These are phyloP conservation scores for Laburnicola sp. DNA, from an alignment of 2,329 filamentous ascomycete genomes.

Conservation along the genomic window DNA sequence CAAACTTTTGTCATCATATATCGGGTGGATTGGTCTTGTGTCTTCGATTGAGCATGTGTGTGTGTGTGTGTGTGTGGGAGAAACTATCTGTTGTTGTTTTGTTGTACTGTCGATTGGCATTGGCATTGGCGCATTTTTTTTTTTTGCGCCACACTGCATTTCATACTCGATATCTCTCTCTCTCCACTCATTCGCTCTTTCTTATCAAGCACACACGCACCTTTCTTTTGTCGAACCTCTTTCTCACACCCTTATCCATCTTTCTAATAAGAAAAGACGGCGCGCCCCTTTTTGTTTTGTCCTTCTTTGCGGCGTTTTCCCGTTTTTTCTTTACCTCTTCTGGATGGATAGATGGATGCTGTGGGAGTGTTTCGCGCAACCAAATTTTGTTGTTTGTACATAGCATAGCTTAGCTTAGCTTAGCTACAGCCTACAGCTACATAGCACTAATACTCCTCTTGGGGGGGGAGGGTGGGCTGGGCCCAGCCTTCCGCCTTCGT, in stretches of 20 bases:
- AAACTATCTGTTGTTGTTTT: too few relatives aligned
- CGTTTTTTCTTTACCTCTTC: too few relatives aligned
- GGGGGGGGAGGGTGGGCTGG: too few relatives aligned
- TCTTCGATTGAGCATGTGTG: neutral
- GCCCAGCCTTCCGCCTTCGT: too few relatives aligned
- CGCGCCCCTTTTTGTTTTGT: neutral
- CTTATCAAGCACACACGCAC: neutral
- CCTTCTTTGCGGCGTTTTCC: neutral
- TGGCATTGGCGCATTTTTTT: neutral
- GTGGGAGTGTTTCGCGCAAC: too few relatives aligned
- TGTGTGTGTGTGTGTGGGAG: too few relatives aligned
- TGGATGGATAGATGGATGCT: too few relatives aligned
- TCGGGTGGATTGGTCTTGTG: neutral
- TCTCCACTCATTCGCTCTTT: neutral
- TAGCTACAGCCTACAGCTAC: too few relatives aligned
- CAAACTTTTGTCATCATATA: conserved; percentile 6
- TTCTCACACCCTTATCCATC: neutral
- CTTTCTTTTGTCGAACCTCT: conserved; percentile 12
- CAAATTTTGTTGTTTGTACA: too few relatives aligned
- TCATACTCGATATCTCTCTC: neutral
- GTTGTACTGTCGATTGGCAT: too few relatives aligned
- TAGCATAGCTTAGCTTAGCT: too few relatives aligned
- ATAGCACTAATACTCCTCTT: too few relatives aligned
- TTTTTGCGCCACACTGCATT: neutral
- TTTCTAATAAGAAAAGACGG: neutral